phyloP scores from a whole-genome alignment of 208 protist species.

The Crithidia thermophila region DNA sequence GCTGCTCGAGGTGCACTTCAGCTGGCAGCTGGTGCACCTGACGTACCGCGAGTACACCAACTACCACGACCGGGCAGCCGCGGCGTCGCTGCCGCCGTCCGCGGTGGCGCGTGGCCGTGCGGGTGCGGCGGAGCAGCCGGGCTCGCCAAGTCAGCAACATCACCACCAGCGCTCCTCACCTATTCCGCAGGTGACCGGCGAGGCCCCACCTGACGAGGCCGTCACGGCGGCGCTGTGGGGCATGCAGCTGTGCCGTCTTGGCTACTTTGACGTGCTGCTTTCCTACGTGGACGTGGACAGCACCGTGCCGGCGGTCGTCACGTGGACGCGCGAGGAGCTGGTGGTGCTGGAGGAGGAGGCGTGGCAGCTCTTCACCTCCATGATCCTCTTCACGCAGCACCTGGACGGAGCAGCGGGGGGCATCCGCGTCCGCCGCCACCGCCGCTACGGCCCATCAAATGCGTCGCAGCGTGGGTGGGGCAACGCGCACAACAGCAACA shows the following conservation, averaged over 20 bases:
- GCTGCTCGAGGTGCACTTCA: constrained; percentile 62
- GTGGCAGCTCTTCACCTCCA: constrained; percentile 64
- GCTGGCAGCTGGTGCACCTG: constrained; percentile 65
- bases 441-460: neutral
- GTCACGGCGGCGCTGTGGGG: constrained; percentile 28
- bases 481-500: neutral
- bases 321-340: constrained; percentile 75
- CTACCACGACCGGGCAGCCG: constrained; percentile 1
- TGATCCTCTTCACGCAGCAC: constrained; percentile 54
- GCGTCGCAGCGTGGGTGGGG: neutral
- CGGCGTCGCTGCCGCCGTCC: neutral
- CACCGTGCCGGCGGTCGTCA: constrained; percentile 45
- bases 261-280: constrained; percentile 72
- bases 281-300: constrained; percentile 70
- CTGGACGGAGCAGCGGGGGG: constrained; percentile 14
- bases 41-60: constrained; percentile 25
- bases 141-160: too few species aligned
- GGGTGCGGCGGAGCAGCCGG: neutral
- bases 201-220: constrained; percentile 1
- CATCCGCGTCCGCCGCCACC: constrained; percentile 9
- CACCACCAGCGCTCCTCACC: constrained; percentile 4
- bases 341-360: constrained; percentile 66
- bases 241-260: constrained; percentile 50
- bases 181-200: neutral
- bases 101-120: neutral